These are phyloP conservation scores for Chalciporus pseudorubinellus DNA, from an alignment of 768 basidiomycete genomes.

Conservation along the genomic window DNA sequence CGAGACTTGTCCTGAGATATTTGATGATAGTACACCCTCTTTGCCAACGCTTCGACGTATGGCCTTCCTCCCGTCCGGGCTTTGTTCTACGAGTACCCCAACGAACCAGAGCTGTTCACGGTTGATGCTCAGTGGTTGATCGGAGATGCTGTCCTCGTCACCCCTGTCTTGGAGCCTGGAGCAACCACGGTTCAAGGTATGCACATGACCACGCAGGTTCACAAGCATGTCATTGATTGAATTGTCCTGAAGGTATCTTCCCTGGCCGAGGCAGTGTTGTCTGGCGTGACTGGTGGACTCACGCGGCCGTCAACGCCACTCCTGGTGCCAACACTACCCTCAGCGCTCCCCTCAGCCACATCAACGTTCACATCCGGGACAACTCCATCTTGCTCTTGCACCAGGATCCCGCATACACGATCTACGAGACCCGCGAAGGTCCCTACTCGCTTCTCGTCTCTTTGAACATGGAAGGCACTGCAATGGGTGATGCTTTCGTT, in stretches of 20 bases:
- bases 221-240: neutral
- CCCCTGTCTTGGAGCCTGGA: constrained; percentile 71
- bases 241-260: constrained; percentile 48
- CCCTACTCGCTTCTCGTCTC: constrained; percentile 65
- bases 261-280: constrained; percentile 55
- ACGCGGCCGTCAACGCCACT: constrained; percentile 47
- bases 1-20: neutral
- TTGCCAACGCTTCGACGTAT: constrained; percentile 60
- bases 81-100: constrained; percentile 76
- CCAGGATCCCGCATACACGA: constrained; percentile 61
- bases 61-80: constrained; percentile 75
- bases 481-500: constrained; percentile 60
- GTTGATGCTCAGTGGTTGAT: constrained; percentile 72
- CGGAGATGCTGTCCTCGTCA: constrained; percentile 68
- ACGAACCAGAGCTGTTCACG: constrained; percentile 60
- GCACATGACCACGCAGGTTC: neutral
- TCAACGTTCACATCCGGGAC: constrained; percentile 75
- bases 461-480: constrained; percentile 44
- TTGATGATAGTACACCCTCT: constrained; percentile 59
- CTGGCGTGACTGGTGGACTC: constrained; percentile 78
- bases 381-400: constrained; percentile 65
- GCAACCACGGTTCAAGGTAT: constrained; percentile 64
- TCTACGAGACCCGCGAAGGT: constrained; percentile 59
- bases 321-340: constrained; percentile 47
- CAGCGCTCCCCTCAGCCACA: constrained; percentile 68